A percentile compares a stretch with the other conserved stretches of the same genome.
Evolutionary conservation across 1,284 basidiomycete species (phyloP).

Genomic region (Ustilago sp.): DNA sequence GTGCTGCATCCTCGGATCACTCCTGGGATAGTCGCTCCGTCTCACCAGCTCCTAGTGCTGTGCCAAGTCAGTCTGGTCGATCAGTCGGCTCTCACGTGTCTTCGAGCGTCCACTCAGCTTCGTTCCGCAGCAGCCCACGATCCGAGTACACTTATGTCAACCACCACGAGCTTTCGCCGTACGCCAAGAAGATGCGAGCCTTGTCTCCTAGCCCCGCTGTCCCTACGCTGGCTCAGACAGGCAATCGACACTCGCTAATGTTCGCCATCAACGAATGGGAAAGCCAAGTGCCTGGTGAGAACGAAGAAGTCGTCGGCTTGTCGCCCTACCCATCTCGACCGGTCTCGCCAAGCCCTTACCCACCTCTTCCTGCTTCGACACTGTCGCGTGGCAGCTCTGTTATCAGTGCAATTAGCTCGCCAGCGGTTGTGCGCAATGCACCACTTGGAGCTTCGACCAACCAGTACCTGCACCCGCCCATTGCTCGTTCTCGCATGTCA

Average conservation of each 20-base stretch:
- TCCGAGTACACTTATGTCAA: conserved; percentile 51
- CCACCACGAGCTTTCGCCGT: conserved; percentile 51
- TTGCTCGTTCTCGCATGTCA: conserved; percentile 47
- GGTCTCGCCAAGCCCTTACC: conserved; percentile 37
- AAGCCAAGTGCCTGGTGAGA: conserved; percentile 42
- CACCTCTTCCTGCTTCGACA: conserved; percentile 51
- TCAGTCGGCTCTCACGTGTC: conserved; percentile 55
- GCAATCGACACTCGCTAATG: conserved; percentile 55
- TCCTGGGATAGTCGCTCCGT: conserved; percentile 43
- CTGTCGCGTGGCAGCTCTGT: conserved; percentile 49
- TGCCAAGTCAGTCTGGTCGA: conserved; percentile 48
- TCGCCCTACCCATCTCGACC: conserved; percentile 44
- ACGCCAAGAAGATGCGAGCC: conserved; percentile 54
- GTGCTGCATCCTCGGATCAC: conserved; percentile 28
- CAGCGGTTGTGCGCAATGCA: conserved; percentile 57
- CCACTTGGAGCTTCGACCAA: conserved; percentile 65
- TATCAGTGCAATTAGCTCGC: conserved; percentile 51
- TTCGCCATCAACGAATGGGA: conserved; percentile 66
- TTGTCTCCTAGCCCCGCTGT: conserved; percentile 47
- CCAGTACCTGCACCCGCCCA: conserved; percentile 54
- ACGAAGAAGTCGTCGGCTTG: conserved; percentile 4
- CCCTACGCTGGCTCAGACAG: conserved; percentile 32
- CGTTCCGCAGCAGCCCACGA: conserved; percentile 41
- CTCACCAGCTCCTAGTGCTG: conserved; percentile 49
- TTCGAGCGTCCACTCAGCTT: conserved; percentile 48